Evolutionary conservation across 257 asterid species (phyloP).

Genomic region (Ehretia macrophylla): DNA sequence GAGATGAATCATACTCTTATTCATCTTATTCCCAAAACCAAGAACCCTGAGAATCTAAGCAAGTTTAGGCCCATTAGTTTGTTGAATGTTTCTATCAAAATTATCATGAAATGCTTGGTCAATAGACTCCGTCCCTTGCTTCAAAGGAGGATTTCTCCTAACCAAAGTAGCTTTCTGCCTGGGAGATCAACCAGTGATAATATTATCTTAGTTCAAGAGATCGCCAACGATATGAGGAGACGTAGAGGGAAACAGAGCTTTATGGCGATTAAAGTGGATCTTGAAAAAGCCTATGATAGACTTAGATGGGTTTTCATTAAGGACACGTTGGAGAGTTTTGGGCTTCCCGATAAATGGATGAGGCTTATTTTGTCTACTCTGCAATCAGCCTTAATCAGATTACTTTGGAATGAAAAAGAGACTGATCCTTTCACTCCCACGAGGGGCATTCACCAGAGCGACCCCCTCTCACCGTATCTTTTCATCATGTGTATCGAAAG

Average conservation of each 20-base stretch:
- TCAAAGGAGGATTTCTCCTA: neutral
- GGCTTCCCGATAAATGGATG: neutral
- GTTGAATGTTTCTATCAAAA: neutral
- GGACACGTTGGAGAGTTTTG: neutral
- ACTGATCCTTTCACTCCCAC: neutral
- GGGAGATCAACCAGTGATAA: neutral
- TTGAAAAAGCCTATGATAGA: neutral
- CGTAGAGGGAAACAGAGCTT: neutral
- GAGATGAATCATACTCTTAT: neutral
- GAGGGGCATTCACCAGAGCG: slow-evolving; percentile 1
- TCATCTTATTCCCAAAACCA: neutral
- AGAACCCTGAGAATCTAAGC: neutral
- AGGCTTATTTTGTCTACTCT: neutral
- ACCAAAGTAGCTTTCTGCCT: neutral
- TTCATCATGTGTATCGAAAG: neutral
- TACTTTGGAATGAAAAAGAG: neutral
- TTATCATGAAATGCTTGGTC: neutral
- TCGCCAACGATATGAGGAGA: neutral
- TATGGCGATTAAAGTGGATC: neutral
- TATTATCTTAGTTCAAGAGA: neutral
- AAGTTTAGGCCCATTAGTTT: neutral
- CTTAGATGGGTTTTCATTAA: neutral
- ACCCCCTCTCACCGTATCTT: slow-evolving; percentile 6
- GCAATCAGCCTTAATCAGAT: neutral
- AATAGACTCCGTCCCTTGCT: neutral